A percentile compares a stretch with the other conserved stretches of the same genome.
Evolutionary conservation across 345 rosid genomes (phyloP).

Genomic region (Pseudoturritis turrita): DNA sequence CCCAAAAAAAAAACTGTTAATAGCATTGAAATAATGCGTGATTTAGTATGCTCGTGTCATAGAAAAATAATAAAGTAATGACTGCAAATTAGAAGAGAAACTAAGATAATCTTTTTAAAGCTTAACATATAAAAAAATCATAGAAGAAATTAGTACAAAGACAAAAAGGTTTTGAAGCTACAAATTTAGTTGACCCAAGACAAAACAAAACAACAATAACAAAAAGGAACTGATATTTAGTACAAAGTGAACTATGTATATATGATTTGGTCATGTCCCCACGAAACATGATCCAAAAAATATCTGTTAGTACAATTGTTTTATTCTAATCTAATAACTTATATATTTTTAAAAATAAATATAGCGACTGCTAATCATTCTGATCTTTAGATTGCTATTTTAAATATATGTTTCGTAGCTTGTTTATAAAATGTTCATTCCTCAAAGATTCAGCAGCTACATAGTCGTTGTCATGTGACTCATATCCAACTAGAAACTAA

Average conservation of each 20-base stretch:
- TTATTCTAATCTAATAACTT: too few species aligned
- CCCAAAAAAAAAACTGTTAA: too few species aligned
- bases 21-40: too few species aligned
- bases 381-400: not conserved
- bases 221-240: not conserved
- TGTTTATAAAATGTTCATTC: not conserved
- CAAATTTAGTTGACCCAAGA: not conserved
- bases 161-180: not conserved
- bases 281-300: not conserved
- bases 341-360: not conserved
- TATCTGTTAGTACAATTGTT: not conserved
- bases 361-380: not conserved
- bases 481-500: constrained; percentile 1
- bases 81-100: too few species aligned
- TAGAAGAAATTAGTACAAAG: not conserved
- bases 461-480: constrained; percentile 4
- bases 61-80: too few species aligned
- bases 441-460: not conserved
- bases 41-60: too few species aligned
- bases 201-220: not conserved
- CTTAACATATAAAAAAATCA: too few species aligned
- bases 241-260: too few species aligned
- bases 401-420: not conserved
- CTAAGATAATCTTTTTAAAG: too few species aligned
- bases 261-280: not conserved